A percentile compares a stretch with the other conserved stretches of the same genome.
These are phyloP conservation scores for Colletotrichum lupini DNA, from an alignment of 2,329 filamentous ascomycete species.

Conservation along the genomic window DNA sequence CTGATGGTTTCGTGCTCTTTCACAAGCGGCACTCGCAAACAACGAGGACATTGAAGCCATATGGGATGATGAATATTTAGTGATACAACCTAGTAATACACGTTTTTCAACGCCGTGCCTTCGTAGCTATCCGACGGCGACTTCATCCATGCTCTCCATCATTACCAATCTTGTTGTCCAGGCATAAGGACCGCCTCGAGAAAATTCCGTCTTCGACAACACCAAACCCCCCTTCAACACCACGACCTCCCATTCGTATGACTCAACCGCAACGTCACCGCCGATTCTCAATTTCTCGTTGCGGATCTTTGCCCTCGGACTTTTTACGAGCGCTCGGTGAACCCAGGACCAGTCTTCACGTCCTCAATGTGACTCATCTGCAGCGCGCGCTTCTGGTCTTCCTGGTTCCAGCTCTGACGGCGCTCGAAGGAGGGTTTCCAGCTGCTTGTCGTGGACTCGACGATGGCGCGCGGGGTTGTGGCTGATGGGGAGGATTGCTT, in stretches of 20 bases:
- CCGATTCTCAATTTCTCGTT: background rate
- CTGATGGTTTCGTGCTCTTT: too few species aligned
- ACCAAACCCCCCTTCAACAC: background rate
- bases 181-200: too few species aligned
- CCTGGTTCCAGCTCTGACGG: slow-evolving; percentile 63
- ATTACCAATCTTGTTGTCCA: background rate
- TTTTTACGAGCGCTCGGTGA: slow-evolving; percentile 49
- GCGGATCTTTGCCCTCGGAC: too few species aligned
- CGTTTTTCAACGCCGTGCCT: slow-evolving; percentile 17
- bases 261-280: background rate
- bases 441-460: slow-evolving; percentile 46
- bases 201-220: background rate
- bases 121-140: background rate
- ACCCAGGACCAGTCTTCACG: slow-evolving; percentile 52
- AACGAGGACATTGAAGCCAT: background rate
- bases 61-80: background rate
- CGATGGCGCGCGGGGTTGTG: slow-evolving; percentile 40
- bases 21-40: too few species aligned
- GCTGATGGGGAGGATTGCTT: background rate
- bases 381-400: slow-evolving; percentile 64
- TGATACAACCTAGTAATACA: background rate
- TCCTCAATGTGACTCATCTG: slow-evolving; percentile 57
- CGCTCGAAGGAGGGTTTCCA: slow-evolving; percentile 61
- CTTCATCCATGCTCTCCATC: background rate
- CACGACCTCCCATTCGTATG: background rate